Evolutionary conservation across 2,329 filamentous ascomycete species (phyloP).

Genomic region (Nemania serpens): DNA sequence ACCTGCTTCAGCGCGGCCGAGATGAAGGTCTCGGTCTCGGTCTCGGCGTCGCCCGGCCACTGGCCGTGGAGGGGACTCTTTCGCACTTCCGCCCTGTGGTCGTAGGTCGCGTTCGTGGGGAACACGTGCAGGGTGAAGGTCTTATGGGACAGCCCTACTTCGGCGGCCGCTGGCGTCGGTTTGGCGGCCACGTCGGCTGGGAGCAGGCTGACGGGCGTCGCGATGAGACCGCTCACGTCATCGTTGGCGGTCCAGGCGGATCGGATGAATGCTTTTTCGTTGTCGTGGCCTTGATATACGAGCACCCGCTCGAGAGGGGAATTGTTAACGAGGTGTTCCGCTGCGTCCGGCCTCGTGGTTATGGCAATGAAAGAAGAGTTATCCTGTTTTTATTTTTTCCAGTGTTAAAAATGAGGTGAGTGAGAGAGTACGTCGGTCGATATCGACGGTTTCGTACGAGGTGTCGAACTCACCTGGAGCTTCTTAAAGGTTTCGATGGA

Average conservation of each 20-base stretch:
- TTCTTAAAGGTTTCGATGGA: constrained; percentile 59
- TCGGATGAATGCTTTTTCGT: constrained; percentile 15
- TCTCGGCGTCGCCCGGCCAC: constrained; percentile 35
- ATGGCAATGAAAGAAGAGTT: constrained; percentile 57
- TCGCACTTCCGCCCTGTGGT: constrained; percentile 33
- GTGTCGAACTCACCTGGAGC: constrained; percentile 42
- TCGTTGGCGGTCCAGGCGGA: constrained; percentile 36
- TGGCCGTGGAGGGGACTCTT: constrained; percentile 38
- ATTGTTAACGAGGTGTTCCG: constrained; percentile 45
- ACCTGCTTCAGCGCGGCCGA: constrained; percentile 35
- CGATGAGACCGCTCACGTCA: constrained; percentile 33
- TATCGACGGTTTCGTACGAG: background rate
- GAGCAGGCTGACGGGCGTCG: constrained; percentile 34
- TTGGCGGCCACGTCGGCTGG: constrained; percentile 18
- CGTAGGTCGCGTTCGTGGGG: constrained; percentile 35
- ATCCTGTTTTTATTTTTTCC: constrained; percentile 46
- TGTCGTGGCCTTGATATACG: constrained; percentile 31
- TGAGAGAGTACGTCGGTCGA: background rate
- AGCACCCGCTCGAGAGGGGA: constrained; percentile 56
- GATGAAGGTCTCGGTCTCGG: constrained; percentile 34
- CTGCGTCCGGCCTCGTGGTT: constrained; percentile 48
- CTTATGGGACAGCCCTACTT: constrained; percentile 33
- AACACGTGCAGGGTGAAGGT: constrained; percentile 41
- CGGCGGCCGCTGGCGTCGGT: constrained; percentile 28
- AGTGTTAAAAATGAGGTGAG: background rate